Evolutionary conservation across 352 stramenopile genomes (phyloP).

Genomic region (Phytophthora podocarpi): DNA sequence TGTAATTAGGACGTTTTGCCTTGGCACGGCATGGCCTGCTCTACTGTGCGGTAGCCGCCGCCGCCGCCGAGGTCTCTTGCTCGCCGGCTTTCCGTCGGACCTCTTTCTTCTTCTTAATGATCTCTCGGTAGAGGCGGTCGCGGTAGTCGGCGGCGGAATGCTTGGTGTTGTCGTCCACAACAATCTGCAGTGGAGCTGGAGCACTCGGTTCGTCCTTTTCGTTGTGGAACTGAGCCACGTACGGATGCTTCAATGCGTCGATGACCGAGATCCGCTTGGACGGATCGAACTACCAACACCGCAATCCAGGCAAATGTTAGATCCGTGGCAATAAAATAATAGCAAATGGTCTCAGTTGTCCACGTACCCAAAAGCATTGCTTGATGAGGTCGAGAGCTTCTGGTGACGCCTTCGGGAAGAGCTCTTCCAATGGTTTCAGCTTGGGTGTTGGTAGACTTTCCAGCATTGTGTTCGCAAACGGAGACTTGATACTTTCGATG

Average conservation of each 20-base stretch:
- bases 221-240: slow-evolving; percentile 95
- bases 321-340: background rate
- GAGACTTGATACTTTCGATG: slow-evolving; percentile 92
- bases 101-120: slow-evolving; percentile 94
- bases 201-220: slow-evolving; percentile 92
- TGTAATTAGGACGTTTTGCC: background rate
- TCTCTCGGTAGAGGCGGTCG: slow-evolving; percentile 92
- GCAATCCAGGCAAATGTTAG: slow-evolving; percentile 10
- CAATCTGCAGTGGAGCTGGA: slow-evolving; percentile 75
- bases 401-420: slow-evolving; percentile 88
- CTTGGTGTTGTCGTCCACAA: slow-evolving; percentile 95
- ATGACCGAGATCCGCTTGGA: slow-evolving; percentile 88
- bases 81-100: slow-evolving; percentile 61
- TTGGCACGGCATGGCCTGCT: too few species aligned
- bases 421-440: slow-evolving; percentile 77
- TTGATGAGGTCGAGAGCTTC: slow-evolving; percentile 92
- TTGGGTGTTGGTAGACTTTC: slow-evolving; percentile 86
- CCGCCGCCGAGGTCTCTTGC: slow-evolving; percentile 18
- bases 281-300: slow-evolving; percentile 87
- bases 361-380: slow-evolving; percentile 82
- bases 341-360: background rate
- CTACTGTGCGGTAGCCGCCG: slow-evolving; percentile 15
- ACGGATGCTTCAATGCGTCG: slow-evolving; percentile 92
- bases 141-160: slow-evolving; percentile 94
- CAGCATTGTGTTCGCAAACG: slow-evolving; percentile 94